Base-by-base conservation (phyloP, 257 asterid species). In the Solanum bulbocastanum region DNA sequence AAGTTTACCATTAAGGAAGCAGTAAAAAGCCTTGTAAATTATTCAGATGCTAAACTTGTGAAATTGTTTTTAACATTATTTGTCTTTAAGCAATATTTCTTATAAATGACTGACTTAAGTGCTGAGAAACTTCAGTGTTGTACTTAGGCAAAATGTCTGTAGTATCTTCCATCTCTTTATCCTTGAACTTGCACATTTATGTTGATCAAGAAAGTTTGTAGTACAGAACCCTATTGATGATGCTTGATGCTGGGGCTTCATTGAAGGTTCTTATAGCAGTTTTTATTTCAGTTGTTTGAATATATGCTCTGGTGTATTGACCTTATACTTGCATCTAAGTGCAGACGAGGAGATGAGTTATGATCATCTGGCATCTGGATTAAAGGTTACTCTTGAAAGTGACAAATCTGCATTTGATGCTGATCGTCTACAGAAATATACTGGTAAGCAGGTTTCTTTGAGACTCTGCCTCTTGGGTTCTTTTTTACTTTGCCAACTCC, bases 391-490 rank as follows among this genome's bases (percentile, higher is more conserved):
- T 89, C 98, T 96, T 88, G 92, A 91, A 90, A 93, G 90, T 76
- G 99, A 97, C 90, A 93, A 92, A 88, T 92, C 97, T 83, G 98
- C 98, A 75, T 95, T 96, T 74, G 98, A 96, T 93, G 99, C 98
- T 4, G 98, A 92, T 88, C 96, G 98, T 44, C 91, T 97, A 71
- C 99, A 94, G 91, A 96, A 94, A 88, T 97, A 92, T 91, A 95
- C 96, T n/a, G 99, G 99, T 95, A 94, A 33, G 85, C 27, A 44
- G 85, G 69, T 46, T 46, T 81, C 68, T 30, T 30, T 76, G 58
- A 12, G 58, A 39, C 58, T 76, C 35, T 95, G 49, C 33, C 58
- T 39, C 3, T 37, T 79, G 39, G 27, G 18, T 44, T 27, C 66
- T 5, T 10, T 44, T 79, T 33, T 25, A 16, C 62, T 27, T 27